Evolutionary conservation across 192 early-diverging fungal genomes (phyloP).

Genomic region (Coemansia guatemalensis): DNA sequence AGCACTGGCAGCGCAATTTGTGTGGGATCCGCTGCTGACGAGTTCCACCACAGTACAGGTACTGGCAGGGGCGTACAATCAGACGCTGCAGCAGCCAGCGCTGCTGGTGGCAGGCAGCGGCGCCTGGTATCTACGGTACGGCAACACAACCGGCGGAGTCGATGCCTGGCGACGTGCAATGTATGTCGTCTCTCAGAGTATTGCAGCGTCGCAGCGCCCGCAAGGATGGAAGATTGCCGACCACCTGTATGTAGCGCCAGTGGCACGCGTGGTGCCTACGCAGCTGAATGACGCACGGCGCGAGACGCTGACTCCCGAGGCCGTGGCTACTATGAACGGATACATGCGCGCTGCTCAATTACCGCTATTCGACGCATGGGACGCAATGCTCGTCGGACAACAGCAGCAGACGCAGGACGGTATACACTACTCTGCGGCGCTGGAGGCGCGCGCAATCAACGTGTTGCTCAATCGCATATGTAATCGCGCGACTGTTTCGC

Average conservation of each 20-base stretch:
- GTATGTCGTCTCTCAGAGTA: conserved; percentile 29
- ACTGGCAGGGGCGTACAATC: conserved; percentile 11
- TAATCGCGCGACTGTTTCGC: conserved; percentile 52
- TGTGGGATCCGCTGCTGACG: conserved; percentile 75
- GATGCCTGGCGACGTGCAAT: conserved; percentile 50
- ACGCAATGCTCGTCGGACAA: conserved; percentile 43
- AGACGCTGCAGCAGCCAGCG: conserved; percentile 21
- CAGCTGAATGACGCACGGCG: conserved; percentile 54
- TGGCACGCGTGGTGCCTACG: conserved; percentile 51
- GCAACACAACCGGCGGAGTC: conserved; percentile 39
- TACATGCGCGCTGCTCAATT: conserved; percentile 50
- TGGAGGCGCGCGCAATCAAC: conserved; percentile 56
- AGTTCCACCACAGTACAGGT: conserved; percentile 32
- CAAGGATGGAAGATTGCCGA: not conserved
- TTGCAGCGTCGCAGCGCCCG: conserved; percentile 6
- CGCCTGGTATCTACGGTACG: conserved; percentile 66
- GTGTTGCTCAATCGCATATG: conserved; percentile 66
- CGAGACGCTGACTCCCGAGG: conserved; percentile 43
- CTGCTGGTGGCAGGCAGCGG: conserved; percentile 60
- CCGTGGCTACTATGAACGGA: conserved; percentile 56
- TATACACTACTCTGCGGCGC: conserved; percentile 59
- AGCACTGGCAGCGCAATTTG: conserved; percentile 55
- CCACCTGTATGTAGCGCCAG: conserved; percentile 40
- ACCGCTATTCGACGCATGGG: conserved; percentile 57
- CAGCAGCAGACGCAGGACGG: conserved; percentile 61